Evolutionary conservation across 2,329 filamentous ascomycete species (phyloP).

Genomic region (Westerdykella sp.): DNA sequence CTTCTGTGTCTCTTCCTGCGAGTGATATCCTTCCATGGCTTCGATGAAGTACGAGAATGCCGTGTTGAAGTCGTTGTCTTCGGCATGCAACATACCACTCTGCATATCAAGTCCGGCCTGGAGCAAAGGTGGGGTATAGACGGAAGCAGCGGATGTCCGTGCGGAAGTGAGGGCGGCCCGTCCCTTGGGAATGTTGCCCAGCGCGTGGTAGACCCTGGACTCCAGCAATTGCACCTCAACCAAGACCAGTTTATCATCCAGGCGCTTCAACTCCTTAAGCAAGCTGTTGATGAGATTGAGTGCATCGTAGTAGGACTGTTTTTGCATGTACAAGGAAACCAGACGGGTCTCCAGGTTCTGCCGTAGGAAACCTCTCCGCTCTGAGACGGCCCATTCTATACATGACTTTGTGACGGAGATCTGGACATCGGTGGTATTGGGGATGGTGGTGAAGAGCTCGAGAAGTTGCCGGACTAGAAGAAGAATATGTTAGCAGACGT

Average conservation of each 20-base stretch:
- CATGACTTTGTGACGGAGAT: constrained; percentile 95
- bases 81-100: constrained; percentile 96
- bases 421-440: constrained; percentile 90
- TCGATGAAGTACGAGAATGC: constrained; percentile 99
- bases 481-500: background rate
- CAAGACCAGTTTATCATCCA: constrained; percentile 96
- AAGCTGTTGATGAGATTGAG: constrained; percentile 94
- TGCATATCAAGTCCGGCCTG: constrained; percentile 99
- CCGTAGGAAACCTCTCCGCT: constrained; percentile 90
- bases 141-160: constrained; percentile 88
- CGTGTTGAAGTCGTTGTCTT: constrained; percentile 98
- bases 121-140: constrained; percentile 91
- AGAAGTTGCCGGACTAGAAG: constrained; percentile 82
- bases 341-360: constrained; percentile 97
- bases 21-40: constrained; percentile 92
- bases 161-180: constrained; percentile 91
- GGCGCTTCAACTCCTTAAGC: constrained; percentile 90
- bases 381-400: constrained; percentile 97
- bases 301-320: constrained; percentile 95
- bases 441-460: constrained; percentile 89
- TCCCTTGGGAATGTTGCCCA: constrained; percentile 94
- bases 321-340: constrained; percentile 90
- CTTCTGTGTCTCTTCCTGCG: constrained; percentile 77
- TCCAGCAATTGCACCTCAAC: constrained; percentile 97
- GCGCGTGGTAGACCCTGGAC: constrained; percentile 92